A percentile compares a stretch with the other conserved stretches of the same genome.
phyloP scores from a whole-genome alignment of 2,329 filamentous ascomycete genomes.

The Aspergillus fischeri region DNA sequence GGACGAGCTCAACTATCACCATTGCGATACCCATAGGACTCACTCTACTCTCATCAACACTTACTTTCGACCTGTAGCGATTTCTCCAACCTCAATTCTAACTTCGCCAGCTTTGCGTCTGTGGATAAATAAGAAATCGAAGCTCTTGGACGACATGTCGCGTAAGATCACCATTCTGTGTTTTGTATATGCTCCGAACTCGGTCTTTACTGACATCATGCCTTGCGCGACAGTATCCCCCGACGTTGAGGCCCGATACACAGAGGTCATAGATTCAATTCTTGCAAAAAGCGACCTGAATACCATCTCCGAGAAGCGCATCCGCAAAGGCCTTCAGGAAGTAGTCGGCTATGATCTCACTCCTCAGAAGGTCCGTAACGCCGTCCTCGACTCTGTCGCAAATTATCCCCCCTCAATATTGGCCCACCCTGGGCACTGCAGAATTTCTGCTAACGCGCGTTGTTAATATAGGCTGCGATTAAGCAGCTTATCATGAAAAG shows the following conservation, averaged over 20 bases:
- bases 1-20: constrained; percentile 14
- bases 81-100: constrained; percentile 10
- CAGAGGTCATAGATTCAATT: constrained; percentile 60
- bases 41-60: constrained; percentile 1
- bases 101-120: not conserved
- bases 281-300: constrained; percentile 58
- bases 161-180: constrained; percentile 28
- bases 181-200: constrained; percentile 17
- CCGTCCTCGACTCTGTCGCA: constrained; percentile 7
- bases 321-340: constrained; percentile 60
- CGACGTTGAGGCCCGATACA: constrained; percentile 49
- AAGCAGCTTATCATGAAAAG: constrained; percentile 69
- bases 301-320: constrained; percentile 62
- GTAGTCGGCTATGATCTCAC: constrained; percentile 58
- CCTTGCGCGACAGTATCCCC: constrained; percentile 41
- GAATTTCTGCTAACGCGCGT: constrained; percentile 12
- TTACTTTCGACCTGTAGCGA: constrained; percentile 1
- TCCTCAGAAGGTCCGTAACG: constrained; percentile 53
- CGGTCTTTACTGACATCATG: constrained; percentile 19
- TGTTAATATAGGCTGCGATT: constrained; percentile 55
- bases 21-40: constrained; percentile 3
- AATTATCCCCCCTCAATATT: not conserved
- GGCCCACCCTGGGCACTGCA: not conserved
- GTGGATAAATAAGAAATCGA: constrained; percentile 4
- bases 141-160: constrained; percentile 29